Base-by-base conservation (phyloP, 1,284 basidiomycete species). In the Cryptococcus sp. region DNA sequence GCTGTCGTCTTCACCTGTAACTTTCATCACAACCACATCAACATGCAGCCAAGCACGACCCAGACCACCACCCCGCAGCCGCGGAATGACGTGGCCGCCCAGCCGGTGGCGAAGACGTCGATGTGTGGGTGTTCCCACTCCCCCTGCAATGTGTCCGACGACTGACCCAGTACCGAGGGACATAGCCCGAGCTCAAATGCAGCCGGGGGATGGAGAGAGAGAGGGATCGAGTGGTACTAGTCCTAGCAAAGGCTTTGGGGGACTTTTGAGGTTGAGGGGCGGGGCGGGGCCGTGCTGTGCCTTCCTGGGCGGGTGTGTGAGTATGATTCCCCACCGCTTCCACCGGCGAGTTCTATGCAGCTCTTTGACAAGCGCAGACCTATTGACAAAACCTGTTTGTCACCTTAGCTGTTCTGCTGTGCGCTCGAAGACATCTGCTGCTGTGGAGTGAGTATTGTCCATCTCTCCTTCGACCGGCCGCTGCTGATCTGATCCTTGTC, bases 261-360 rank as follows among this genome's bases (percentile, higher is more conserved):
- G 28, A 33, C 28, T 33, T 4, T 33, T 33, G 28, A 33, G 28
- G 28, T 33, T 33, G 28, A 33, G 33, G 18, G 46, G 46, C 16
- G 46, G 46, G n/a, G 46, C 53, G 36, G 61, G 55, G 28, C 56
- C 59, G 11, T 54, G 54, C 39, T 60, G 59, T 56, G 56, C 55
- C 24, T 45, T 52, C 24, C 28, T 60, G 18, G 56, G 53, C 6
- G 8, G 21, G 23, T 53, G 39, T 24, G 51, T 58, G 36, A 40
- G 56, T 52, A 28, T 11, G 11, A 9, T 33, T 33, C 4, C 28
- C 28, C 9, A 33, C 28, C 9, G 5, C 28, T 9, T 44, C 24
- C 43, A 44, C 24, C n/a, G n/a, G n/a, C n/a, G n/a, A n/a, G n/a
- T n/a, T n/a, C n/a, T 33, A 33, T 21, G 18, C 3, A 8, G 33